Percentiles rank a stretch among this genome's conserved stretches.
Conservation (phyloP, 2,329 filamentous ascomycete genomes). For the Phialemonium atrogriseum region DNA sequence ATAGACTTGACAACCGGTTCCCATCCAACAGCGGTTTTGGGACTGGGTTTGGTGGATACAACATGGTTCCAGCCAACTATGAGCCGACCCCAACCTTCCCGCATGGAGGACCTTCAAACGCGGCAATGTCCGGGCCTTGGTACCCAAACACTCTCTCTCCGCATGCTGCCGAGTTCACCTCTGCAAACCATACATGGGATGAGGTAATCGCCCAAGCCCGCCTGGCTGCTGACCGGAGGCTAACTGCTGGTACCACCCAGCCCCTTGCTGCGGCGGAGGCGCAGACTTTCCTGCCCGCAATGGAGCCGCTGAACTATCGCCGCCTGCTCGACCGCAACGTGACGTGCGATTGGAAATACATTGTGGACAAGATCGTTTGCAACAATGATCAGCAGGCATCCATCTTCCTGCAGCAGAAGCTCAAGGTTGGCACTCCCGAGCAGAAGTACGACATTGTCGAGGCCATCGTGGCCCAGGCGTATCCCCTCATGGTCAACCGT, state of each 20-base stretch:
- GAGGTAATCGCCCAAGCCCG: too few species aligned
- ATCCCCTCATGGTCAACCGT: slow-evolving; percentile 93
- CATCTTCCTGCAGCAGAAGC: slow-evolving; percentile 97
- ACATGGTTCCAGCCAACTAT: slow-evolving; percentile 20
- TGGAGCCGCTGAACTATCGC: slow-evolving; percentile 93
- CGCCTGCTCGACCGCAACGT: slow-evolving; percentile 91
- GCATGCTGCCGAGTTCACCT: slow-evolving; percentile 66
- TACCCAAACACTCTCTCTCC: slow-evolving; percentile 67
- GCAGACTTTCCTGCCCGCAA: slow-evolving; percentile 75
- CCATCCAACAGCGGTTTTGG: slow-evolving; percentile 20
- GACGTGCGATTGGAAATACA: slow-evolving; percentile 98
- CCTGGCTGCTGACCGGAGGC: too few species aligned
- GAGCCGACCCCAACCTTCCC: slow-evolving; percentile 17
- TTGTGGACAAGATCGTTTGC: slow-evolving; percentile 98
- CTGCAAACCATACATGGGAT: too few species aligned
- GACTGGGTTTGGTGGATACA: slow-evolving; percentile 26
- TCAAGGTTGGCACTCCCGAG: slow-evolving; percentile 89
- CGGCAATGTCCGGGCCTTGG: too few species aligned
- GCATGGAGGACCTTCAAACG: slow-evolving; percentile 10
- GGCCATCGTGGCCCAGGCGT: slow-evolving; percentile 89
- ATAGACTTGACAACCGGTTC: slow-evolving; percentile 35
- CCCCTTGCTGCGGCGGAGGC: slow-evolving; percentile 46
- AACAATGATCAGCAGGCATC: slow-evolving; percentile 99
- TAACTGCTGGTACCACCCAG: too few species aligned
- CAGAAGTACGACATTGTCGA: slow-evolving; percentile 98